Evolutionary conservation across 192 early-diverging fungal species (phyloP), one percentile per base, ranked within the genome.

Genomic region (Coemansia brasiliensis): DNA sequence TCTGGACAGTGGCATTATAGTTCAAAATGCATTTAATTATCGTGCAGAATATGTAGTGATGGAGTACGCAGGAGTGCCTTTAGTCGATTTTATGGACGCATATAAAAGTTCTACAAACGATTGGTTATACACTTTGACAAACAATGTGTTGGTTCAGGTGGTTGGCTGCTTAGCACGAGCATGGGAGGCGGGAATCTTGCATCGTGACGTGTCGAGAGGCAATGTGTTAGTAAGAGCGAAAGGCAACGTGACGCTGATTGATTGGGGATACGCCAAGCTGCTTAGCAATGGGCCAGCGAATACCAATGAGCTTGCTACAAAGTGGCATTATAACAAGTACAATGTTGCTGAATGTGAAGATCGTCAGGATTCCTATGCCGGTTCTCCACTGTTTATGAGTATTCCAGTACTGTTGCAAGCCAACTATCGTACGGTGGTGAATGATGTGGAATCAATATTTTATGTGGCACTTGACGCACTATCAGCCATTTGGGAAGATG

Each of bases 391-490:
- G 24, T 49, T 27, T 26, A 49, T 25, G 11, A 49, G 46, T 15
- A 49, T 49, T 12, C 21, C 46, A 11, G 15, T 26, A 2, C 46
- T 49, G 7, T 8, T 29, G 5, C 11, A n/a, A 2, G 11, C 17
- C 5, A 29, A 4, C 11, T 1, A 24, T 22, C 46, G 24, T 7
- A 49, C 13, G 24, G 24, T 49, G n/a, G 46, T 26, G 4, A n/a
- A 24, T 15, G 21, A 49, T 12, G 21, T 49, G 12, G 46, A 49
- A 25, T 49, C 46, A 15, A 26, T 24, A 25, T n/a, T 49, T 15
- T 49, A 49, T 16, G 46, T 49, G 17, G 25, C 46, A n/a, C 20
- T 49, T n/a, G 46, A 29, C 3, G 46, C 46, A 5, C 46, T 49
- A 7, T 49, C 10, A 5, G 40, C 3, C 3, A 42, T 42, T n/a